Conservation (phyloP, 2,329 filamentous ascomycete species). For the Calonectria multiphialidica region DNA sequence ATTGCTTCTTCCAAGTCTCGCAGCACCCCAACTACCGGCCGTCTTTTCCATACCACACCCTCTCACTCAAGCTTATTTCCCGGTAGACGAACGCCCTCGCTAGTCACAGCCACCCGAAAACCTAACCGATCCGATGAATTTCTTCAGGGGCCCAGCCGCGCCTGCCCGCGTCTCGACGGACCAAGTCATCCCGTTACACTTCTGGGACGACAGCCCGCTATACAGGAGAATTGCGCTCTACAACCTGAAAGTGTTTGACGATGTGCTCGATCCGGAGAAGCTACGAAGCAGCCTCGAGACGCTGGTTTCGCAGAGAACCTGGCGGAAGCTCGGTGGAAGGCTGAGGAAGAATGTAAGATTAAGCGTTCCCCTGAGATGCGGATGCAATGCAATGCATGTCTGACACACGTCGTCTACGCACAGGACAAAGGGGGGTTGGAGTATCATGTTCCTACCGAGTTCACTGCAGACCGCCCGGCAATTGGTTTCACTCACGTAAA, state of each 20-base stretch:
- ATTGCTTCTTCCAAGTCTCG: neutral
- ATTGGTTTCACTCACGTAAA: constrained; percentile 19
- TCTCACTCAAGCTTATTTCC: too few relatives aligned
- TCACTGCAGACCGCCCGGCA: constrained; percentile 6
- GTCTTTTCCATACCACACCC: neutral
- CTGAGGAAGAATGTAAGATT: constrained; percentile 23
- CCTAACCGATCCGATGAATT: constrained; percentile 3
- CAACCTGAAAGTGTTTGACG: constrained; percentile 25
- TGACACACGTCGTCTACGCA: neutral
- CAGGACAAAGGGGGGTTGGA: constrained; percentile 5
- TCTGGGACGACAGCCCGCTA: constrained; percentile 24
- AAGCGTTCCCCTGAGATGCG: neutral
- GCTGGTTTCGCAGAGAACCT: constrained; percentile 8
- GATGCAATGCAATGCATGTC: neutral
- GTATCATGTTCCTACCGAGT: constrained; percentile 19
- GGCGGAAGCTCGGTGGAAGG: constrained; percentile 21
- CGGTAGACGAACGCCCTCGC: neutral
- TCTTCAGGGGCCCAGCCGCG: constrained; percentile 12
- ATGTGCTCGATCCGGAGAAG: constrained; percentile 21
- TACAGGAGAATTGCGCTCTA: constrained; percentile 24
- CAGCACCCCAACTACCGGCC: neutral
- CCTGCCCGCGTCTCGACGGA: constrained; percentile 14
- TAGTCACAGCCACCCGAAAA: neutral
- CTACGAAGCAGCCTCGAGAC: constrained; percentile 23
- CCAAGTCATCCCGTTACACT: constrained; percentile 14